Percentiles rank a stretch among this genome's conserved stretches.
Conservation (phyloP, 2,329 filamentous ascomycete genomes). For the Pseudogymnoascus sp. region DNA sequence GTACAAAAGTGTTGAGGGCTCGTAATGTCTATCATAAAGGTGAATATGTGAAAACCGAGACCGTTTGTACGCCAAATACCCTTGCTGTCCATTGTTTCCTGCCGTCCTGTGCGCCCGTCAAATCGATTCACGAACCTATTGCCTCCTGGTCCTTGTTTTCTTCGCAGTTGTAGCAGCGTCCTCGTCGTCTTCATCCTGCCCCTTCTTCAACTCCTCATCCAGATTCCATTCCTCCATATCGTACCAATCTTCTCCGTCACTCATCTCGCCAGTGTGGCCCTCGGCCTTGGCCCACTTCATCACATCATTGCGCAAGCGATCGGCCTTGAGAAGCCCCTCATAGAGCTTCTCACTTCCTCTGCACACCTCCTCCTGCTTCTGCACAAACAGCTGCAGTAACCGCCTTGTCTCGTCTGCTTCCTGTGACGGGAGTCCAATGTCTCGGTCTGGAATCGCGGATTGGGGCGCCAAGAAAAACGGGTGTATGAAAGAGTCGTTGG, state of each 20-base stretch:
- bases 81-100: neutral
- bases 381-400: conserved; percentile 66
- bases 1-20: neutral
- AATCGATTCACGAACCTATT: conserved; percentile 16
- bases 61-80: neutral
- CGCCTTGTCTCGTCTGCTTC: conserved; percentile 75
- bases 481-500: conserved; percentile 52
- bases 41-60: neutral
- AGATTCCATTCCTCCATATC: conserved; percentile 74
- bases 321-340: conserved; percentile 62
- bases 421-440: conserved; percentile 60
- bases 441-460: conserved; percentile 55
- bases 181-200: conserved; percentile 75
- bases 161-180: conserved; percentile 45
- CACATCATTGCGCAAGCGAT: conserved; percentile 63
- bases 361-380: conserved; percentile 79
- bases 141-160: conserved; percentile 38
- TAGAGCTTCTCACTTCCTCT: conserved; percentile 61
- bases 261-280: conserved; percentile 63
- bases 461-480: conserved; percentile 64
- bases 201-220: conserved; percentile 68
- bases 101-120: conserved; percentile 1
- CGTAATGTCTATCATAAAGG: conserved; percentile 3
- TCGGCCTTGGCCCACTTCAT: conserved; percentile 72
- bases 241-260: conserved; percentile 84